Base-by-base conservation (phyloP, 768 basidiomycete species). In the Amanita pseudoporphyria region DNA sequence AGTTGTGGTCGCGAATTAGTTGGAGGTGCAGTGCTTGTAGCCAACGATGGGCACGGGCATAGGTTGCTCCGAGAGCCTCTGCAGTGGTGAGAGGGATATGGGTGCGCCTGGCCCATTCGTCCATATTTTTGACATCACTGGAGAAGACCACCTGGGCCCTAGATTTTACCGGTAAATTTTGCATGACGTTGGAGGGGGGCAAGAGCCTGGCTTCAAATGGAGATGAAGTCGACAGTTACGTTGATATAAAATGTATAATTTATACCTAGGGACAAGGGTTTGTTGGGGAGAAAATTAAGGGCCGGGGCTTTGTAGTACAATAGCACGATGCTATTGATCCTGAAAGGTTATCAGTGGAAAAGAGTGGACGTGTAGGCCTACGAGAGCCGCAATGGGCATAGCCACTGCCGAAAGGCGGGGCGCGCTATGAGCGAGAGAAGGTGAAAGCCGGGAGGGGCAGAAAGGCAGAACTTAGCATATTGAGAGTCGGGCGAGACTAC, bases 31-130 rank as follows among this genome's bases (percentile, higher is more conserved):
- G 73, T 35, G 71, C 65, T 47, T 79, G 71, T 30, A 91, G 66
- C 84, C 84, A 86, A 49, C 81, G 80, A 58, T 87, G 87, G 21
- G 87, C 82, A 33, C 82, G 79, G 43, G 87, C 84, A 64, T 91
- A 91, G 46, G 82, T 84, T 10, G 80, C 78, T 16, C 86, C 86
- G 48, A 91, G 70, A 26, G 86, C 84, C 56, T 89, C 87, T 45
- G 85, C 87, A 47, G 82, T 87, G 56, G 86, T 87, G 53, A 91
- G 72, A 37, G 86, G 85, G 44, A 91, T 87, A 62, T 79, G 73
- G 0, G 87, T 88, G 52, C 87, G 79, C 49, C 68, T 72, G 0
- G 88, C 84, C 87, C 87, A 91, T 52, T 74, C 81, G 66, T 88
- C 84, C 82, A 91, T 86, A 62, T 83, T 81, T 51, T 72, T 72